phyloP scores from a whole-genome alignment of 148 eudicot species.

The Silene uniflora region DNA sequence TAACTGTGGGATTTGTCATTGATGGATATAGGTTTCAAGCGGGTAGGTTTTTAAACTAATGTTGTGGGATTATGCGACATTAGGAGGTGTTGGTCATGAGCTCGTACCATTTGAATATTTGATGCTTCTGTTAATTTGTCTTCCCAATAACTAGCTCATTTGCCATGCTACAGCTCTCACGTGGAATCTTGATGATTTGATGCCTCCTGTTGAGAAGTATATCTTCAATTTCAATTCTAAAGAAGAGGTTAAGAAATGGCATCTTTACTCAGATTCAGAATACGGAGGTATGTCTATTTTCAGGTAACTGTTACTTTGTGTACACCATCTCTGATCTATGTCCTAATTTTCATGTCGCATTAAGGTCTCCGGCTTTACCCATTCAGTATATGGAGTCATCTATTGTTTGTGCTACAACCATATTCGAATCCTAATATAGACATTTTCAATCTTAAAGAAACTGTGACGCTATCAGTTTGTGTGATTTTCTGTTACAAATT shows the following conservation, averaged over 20 bases:
- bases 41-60: no score
- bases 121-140: constrained; percentile 1
- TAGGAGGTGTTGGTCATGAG: neutral
- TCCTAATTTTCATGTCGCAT: neutral
- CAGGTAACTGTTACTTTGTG: constrained; percentile 23
- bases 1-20: no score
- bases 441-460: neutral
- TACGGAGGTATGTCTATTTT: constrained; percentile 65
- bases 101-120: neutral
- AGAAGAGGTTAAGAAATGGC: constrained; percentile 91
- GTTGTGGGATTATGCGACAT: neutral
- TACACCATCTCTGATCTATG: neutral
- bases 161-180: constrained; percentile 60
- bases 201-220: constrained; percentile 75
- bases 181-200: constrained; percentile 78
- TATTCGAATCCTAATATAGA: neutral
- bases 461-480: neutral
- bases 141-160: neutral
- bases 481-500: constrained; percentile 5
- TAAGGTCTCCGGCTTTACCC: neutral
- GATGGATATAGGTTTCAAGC: no score
- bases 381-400: neutral
- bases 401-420: neutral
- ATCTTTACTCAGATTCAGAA: constrained; percentile 96
- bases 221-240: constrained; percentile 72